A percentile compares a stretch with the other conserved stretches of the same genome.
These are phyloP conservation scores for Nemania sp. DNA, from an alignment of 2,329 filamentous ascomycete genomes.

Conservation along the genomic window DNA sequence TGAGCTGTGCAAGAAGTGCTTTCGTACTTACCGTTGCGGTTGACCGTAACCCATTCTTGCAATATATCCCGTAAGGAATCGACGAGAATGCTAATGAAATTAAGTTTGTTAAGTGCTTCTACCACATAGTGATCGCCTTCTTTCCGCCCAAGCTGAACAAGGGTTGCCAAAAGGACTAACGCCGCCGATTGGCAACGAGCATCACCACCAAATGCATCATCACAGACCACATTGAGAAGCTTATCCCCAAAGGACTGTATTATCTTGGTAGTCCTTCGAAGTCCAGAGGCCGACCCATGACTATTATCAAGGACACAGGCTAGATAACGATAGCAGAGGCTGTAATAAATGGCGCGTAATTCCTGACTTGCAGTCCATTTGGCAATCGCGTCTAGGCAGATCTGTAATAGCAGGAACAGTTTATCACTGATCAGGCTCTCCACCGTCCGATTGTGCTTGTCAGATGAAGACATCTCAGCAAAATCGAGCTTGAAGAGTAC, in stretches of 20 bases:
- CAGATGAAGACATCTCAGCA: conserved; percentile 42
- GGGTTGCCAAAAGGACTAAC: conserved; percentile 76
- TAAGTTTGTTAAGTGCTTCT: conserved; percentile 78
- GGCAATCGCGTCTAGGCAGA: conserved; percentile 78
- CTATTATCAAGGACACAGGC: conserved; percentile 65
- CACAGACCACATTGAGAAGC: conserved; percentile 83
- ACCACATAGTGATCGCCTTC: conserved; percentile 76
- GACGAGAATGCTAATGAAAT: conserved; percentile 88
- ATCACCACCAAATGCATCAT: conserved; percentile 88
- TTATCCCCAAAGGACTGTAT: conserved; percentile 71
- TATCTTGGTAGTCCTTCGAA: conserved; percentile 70
- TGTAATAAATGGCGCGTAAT: conserved; percentile 84
- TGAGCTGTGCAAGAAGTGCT: neutral
- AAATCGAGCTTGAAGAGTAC: conserved; percentile 73
- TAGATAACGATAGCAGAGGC: conserved; percentile 86
- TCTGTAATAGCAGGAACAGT: conserved; percentile 87
- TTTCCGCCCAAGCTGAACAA: conserved; percentile 73
- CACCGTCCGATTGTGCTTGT: conserved; percentile 51
- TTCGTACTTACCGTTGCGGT: conserved; percentile 54
- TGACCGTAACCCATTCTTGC: conserved; percentile 66
- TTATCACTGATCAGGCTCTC: conserved; percentile 84
- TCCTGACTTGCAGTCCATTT: conserved; percentile 70
- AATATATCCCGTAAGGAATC: conserved; percentile 82
- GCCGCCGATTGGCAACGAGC: conserved; percentile 82
- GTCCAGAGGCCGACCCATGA: conserved; percentile 50